These are phyloP conservation scores for Thielaviopsis punctulata DNA, from an alignment of 2,329 filamentous ascomycete species.

Conservation along the genomic window DNA sequence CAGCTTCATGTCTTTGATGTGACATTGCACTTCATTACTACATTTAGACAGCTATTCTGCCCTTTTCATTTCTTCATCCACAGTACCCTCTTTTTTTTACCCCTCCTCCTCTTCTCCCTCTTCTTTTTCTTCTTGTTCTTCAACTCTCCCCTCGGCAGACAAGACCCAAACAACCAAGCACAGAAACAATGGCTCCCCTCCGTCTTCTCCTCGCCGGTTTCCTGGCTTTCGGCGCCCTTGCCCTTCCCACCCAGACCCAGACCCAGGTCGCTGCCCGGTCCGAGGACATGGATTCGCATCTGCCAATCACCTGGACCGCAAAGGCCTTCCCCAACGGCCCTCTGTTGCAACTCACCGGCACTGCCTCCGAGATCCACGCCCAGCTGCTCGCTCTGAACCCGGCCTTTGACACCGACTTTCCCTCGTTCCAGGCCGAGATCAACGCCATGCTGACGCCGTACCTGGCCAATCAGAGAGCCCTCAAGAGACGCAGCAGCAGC, in stretches of 20 bases:
- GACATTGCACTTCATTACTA: too few species aligned
- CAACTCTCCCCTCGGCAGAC: not conserved
- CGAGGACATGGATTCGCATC: not conserved
- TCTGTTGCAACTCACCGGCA: slow-evolving; percentile 12
- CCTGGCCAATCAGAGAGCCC: not conserved
- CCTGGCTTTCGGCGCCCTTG: slow-evolving; percentile 5
- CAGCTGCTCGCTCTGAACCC: slow-evolving; percentile 13
- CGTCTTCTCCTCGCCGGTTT: slow-evolving; percentile 4
- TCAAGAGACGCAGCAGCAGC: not conserved
- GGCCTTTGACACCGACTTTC: slow-evolving; percentile 13
- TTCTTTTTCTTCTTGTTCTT: not conserved
- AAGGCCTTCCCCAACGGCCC: slow-evolving; percentile 12
- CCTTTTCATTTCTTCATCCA: not conserved
- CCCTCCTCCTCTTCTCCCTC: not conserved
- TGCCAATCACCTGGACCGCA: slow-evolving; percentile 12
- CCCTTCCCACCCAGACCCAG: not conserved
- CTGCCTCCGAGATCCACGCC: slow-evolving; percentile 12
- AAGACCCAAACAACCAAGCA: not conserved
- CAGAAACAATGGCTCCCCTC: slow-evolving; percentile 6
- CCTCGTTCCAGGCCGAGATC: slow-evolving; percentile 6
- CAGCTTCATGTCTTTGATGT: too few species aligned
- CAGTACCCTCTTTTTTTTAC: too few species aligned
- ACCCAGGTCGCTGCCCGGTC: not conserved
- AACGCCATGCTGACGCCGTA: slow-evolving; percentile 2
- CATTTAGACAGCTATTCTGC: not conserved